Percentiles rank a stretch among this genome's conserved stretches.
phyloP scores from a whole-genome alignment of 169 alveolate genomes.

The Eimeria acervulina region DNA sequence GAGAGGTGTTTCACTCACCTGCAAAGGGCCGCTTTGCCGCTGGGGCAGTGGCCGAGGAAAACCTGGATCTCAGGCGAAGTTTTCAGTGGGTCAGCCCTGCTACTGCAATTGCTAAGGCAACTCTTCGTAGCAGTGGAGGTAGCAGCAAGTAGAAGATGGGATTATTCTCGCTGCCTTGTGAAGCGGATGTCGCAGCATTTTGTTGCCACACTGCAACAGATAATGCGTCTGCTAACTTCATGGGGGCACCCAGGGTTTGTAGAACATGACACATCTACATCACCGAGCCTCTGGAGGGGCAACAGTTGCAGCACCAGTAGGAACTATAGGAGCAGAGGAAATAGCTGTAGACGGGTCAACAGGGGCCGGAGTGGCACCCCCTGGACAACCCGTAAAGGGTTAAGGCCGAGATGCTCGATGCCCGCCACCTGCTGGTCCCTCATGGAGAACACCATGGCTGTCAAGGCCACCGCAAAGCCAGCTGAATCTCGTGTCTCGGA shows the following conservation, averaged over 20 bases:
- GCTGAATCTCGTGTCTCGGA: not conserved
- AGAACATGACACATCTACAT: not conserved
- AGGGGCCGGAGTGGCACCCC: not conserved
- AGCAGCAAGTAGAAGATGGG: slow-evolving; percentile 7
- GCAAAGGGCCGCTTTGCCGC: not conserved
- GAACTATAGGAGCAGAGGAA: not conserved
- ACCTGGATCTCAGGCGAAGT: not conserved
- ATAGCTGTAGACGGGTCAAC: not conserved
- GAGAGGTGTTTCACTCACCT: not conserved
- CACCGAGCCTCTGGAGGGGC: not conserved
- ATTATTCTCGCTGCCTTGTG: not conserved
- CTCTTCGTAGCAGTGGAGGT: not conserved
- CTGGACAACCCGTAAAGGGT: slow-evolving; percentile 36
- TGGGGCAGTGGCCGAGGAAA: not conserved
- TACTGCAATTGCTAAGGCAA: slow-evolving; percentile 1
- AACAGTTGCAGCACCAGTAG: not conserved
- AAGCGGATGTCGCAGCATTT: not conserved
- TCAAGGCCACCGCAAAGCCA: not conserved
- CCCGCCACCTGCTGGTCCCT: slow-evolving; percentile 8
- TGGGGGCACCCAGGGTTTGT: not conserved
- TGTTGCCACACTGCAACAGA: slow-evolving; percentile 9
- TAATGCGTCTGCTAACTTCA: slow-evolving; percentile 7
- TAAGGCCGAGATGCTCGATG: not conserved
- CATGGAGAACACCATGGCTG: not conserved
- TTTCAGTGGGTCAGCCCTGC: not conserved